Evolutionary conservation across 768 basidiomycete genomes (phyloP).

Genomic region (Rickenella mellea): DNA sequence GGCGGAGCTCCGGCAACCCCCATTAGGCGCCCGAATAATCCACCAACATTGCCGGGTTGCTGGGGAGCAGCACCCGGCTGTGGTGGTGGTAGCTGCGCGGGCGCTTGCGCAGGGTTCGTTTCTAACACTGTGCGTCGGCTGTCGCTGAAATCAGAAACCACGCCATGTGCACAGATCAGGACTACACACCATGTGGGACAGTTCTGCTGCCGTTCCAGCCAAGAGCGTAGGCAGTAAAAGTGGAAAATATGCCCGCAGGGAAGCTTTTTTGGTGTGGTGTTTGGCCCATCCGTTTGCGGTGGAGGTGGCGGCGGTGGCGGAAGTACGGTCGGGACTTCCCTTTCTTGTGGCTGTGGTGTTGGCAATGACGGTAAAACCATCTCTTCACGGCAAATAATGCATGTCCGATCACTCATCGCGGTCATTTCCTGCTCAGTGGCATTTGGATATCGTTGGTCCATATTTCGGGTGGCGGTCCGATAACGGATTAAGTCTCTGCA

Average conservation of each 20-base stretch:
- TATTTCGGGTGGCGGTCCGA: slow-evolving; percentile 88
- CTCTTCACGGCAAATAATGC: slow-evolving; percentile 97
- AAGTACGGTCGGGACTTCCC: background rate
- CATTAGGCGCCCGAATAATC: slow-evolving; percentile 48
- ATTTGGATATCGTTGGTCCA: slow-evolving; percentile 93
- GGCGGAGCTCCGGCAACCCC: slow-evolving; percentile 41
- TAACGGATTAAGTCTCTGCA: slow-evolving; percentile 86
- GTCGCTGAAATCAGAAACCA: slow-evolving; percentile 1
- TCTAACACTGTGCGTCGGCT: slow-evolving; percentile 78
- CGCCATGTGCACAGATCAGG: slow-evolving; percentile 2
- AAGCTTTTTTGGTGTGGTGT: slow-evolving; percentile 93
- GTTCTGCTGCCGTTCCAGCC: slow-evolving; percentile 97
- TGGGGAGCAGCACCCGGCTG: slow-evolving; percentile 18
- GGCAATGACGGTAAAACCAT: slow-evolving; percentile 46
- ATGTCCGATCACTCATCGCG: slow-evolving; percentile 79
- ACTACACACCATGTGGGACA: slow-evolving; percentile 89
- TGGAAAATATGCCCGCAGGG: slow-evolving; percentile 98
- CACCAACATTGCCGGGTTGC: slow-evolving; percentile 16
- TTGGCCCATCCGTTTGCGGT: slow-evolving; percentile 87
- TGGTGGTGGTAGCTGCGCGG: slow-evolving; percentile 9
- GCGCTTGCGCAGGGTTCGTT: slow-evolving; percentile 16
- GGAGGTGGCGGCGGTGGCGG: slow-evolving; percentile 11
- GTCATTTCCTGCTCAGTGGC: slow-evolving; percentile 80
- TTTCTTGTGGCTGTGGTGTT: slow-evolving; percentile 8
- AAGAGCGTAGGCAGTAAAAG: slow-evolving; percentile 92